Evolutionary conservation across 1,284 basidiomycete genomes (phyloP).

Genomic region (Ganoderma multipileum): DNA sequence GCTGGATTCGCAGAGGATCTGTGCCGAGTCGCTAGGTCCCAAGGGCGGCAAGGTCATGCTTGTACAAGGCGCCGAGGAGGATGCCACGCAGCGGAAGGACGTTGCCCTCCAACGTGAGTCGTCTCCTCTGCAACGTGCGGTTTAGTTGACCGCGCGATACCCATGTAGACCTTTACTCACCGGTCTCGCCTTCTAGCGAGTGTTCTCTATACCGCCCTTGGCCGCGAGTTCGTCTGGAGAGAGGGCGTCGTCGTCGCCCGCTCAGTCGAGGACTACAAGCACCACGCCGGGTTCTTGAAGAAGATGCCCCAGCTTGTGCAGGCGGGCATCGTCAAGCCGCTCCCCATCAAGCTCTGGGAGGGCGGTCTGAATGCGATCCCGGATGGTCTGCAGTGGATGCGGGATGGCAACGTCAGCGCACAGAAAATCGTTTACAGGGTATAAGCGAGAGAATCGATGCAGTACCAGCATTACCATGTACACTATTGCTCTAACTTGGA

Average conservation of each 20-base stretch:
- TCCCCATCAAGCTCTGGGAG: slow-evolving; percentile 33
- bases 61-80: slow-evolving; percentile 19
- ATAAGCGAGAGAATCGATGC: background rate
- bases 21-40: slow-evolving; percentile 29
- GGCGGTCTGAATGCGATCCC: slow-evolving; percentile 33
- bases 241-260: slow-evolving; percentile 11
- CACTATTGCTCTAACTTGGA: background rate
- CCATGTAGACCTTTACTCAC: background rate
- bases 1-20: slow-evolving; percentile 27
- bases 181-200: slow-evolving; percentile 20
- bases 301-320: slow-evolving; percentile 35
- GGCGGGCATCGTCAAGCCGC: slow-evolving; percentile 30
- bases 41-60: slow-evolving; percentile 32
- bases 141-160: background rate
- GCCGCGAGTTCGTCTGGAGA: slow-evolving; percentile 27
- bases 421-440: slow-evolving; percentile 37
- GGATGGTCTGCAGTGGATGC: slow-evolving; percentile 37
- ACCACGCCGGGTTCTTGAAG: slow-evolving; percentile 34
- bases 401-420: slow-evolving; percentile 36
- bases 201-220: slow-evolving; percentile 34
- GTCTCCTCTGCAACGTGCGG: background rate
- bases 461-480: background rate
- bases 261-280: slow-evolving; percentile 26
- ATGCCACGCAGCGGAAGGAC: slow-evolving; percentile 29
- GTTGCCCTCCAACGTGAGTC: slow-evolving; percentile 28